phyloP scores from a whole-genome alignment of 148 eudicot genomes.

The Hydrangea macrophylla region DNA sequence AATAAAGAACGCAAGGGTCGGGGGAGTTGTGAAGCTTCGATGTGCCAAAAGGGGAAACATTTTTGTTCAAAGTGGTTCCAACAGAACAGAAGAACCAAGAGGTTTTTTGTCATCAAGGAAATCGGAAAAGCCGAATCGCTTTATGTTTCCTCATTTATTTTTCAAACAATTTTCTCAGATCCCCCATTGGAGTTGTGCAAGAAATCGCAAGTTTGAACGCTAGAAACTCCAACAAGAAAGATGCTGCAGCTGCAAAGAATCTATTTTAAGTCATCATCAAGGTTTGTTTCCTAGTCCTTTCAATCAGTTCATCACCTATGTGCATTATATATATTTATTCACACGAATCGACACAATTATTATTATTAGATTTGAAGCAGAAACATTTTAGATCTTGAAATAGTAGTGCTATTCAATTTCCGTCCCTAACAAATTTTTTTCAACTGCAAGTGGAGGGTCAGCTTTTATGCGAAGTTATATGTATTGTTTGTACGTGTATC shows the following conservation, averaged over 20 bases:
- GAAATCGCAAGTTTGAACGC: background rate
- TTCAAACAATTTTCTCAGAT: background rate
- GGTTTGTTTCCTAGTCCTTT: background rate
- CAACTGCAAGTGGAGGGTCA: background rate
- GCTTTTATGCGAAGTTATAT: background rate
- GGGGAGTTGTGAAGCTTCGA: no score
- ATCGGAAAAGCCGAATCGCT: background rate
- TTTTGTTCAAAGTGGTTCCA: no score
- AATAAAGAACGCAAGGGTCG: no score
- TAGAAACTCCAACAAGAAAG: background rate
- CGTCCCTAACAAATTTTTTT: background rate
- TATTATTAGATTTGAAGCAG: background rate
- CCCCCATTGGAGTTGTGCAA: background rate
- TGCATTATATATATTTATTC: no score
- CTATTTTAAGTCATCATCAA: slow-evolving; percentile 1
- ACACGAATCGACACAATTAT: no score
- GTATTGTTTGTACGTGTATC: slow-evolving; percentile 6
- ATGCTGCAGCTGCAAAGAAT: slow-evolving; percentile 11
- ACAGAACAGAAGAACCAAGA: no score
- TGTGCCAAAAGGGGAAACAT: no score
- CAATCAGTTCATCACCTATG: slow-evolving; percentile 1
- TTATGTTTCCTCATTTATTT: background rate
- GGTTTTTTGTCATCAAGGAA: background rate
- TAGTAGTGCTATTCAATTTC: background rate
- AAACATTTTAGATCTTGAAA: background rate